Conservation (phyloP, 371 early-diverging fungal species). For the Apophysomyces ossiformis region DNA sequence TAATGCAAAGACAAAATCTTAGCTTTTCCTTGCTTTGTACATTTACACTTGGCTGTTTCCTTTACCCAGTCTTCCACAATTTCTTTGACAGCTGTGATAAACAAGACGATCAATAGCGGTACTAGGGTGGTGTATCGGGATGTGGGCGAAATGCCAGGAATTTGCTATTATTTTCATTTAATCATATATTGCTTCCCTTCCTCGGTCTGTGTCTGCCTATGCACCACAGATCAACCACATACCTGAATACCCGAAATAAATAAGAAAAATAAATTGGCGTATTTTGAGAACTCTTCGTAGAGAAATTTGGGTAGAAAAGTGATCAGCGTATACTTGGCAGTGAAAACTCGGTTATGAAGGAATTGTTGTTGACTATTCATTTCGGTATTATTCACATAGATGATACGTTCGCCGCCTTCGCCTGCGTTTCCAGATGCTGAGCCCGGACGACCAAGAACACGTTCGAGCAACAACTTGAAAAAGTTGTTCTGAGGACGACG, state of each 20-base stretch:
- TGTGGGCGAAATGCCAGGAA: constrained; percentile 84
- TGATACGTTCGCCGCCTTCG: constrained; percentile 68
- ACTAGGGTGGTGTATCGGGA: constrained; percentile 89
- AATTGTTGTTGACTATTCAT: constrained; percentile 79
- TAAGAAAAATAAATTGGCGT: constrained; percentile 95
- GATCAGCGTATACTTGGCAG: constrained; percentile 87
- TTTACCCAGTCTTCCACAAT: constrained; percentile 90
- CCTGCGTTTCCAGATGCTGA: constrained; percentile 39
- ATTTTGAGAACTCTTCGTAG: constrained; percentile 93
- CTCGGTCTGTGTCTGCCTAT: constrained; percentile 11
- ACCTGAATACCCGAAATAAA: constrained; percentile 89
- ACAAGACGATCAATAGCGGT: constrained; percentile 89
- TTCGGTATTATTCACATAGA: constrained; percentile 84
- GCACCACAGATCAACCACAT: constrained; percentile 14
- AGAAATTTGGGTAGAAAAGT: constrained; percentile 94
- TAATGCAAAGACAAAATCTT: constrained; percentile 23
- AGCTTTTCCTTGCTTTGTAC: neutral
- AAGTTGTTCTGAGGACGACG: neutral
- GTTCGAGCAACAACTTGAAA: constrained; percentile 28
- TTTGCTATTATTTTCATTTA: constrained; percentile 62
- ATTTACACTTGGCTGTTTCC: neutral
- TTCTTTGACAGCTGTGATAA: constrained; percentile 96
- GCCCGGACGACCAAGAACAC: constrained; percentile 27
- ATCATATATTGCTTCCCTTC: constrained; percentile 5
- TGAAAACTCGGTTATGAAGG: constrained; percentile 83